phyloP scores from a whole-genome alignment of 306 rosid genomes.

The Acmispon strigosus region DNA sequence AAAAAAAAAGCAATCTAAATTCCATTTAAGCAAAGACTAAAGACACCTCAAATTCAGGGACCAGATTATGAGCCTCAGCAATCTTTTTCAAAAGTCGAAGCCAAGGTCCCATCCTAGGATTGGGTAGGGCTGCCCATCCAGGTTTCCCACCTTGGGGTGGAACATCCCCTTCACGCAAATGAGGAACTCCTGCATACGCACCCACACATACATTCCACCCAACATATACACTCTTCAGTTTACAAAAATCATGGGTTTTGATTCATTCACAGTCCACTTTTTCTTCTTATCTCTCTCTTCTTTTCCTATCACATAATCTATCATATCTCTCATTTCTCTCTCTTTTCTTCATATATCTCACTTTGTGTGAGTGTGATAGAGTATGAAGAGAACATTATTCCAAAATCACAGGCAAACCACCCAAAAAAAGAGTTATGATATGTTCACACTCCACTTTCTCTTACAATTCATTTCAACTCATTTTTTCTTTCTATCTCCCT shows the following conservation, averaged over 20 bases:
- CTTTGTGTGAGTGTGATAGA: too few species aligned
- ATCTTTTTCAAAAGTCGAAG: constrained; percentile 61
- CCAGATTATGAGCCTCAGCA: constrained; percentile 58
- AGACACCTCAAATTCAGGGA: constrained; percentile 90
- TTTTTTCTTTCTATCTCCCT: too few species aligned
- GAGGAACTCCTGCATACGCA: constrained; percentile 74
- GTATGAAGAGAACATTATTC: too few species aligned
- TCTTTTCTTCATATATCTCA: too few species aligned
- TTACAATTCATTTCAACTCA: too few species aligned
- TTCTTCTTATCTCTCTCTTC: too few species aligned
- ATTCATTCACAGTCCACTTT: too few species aligned
- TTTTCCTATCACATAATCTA: too few species aligned
- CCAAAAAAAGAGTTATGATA: too few species aligned
- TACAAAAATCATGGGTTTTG: too few species aligned
- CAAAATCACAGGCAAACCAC: neutral
- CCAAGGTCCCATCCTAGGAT: constrained; percentile 90
- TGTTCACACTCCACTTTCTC: too few species aligned
- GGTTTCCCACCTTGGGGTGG: constrained; percentile 94
- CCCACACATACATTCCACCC: neutral
- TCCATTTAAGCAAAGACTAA: neutral
- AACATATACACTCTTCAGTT: constrained; percentile 1
- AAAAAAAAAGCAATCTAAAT: neutral
- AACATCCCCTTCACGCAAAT: constrained; percentile 75
- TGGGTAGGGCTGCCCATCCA: constrained; percentile 86
- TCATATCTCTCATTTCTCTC: too few species aligned